Percentiles rank a stretch among this genome's conserved stretches.
Evolutionary conservation across 768 basidiomycete species (phyloP).

Genomic region (Boletus sensibilis): DNA sequence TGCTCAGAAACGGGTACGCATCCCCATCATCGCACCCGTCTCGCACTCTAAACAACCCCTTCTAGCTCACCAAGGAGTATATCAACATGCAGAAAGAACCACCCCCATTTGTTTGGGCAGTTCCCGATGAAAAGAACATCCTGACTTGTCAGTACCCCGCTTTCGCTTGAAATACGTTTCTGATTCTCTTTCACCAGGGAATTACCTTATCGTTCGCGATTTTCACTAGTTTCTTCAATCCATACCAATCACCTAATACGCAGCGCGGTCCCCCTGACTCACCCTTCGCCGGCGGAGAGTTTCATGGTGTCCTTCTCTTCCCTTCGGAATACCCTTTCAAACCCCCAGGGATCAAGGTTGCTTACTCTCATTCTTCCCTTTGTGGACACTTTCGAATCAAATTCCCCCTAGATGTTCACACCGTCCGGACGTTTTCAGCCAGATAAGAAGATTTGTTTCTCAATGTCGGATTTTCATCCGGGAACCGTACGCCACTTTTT

Average conservation of each 20-base stretch:
- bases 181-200: slow-evolving; percentile 58
- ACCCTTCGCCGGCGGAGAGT: slow-evolving; percentile 89
- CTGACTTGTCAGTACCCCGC: slow-evolving; percentile 69
- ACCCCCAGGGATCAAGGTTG: slow-evolving; percentile 93
- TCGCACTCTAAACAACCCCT: not conserved
- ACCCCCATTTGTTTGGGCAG: slow-evolving; percentile 94
- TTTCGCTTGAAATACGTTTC: slow-evolving; percentile 1
- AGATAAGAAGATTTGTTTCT: slow-evolving; percentile 96
- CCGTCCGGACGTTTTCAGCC: slow-evolving; percentile 89
- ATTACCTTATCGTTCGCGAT: slow-evolving; percentile 81
- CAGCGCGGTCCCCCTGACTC: slow-evolving; percentile 94
- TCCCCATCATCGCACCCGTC: slow-evolving; percentile 12
- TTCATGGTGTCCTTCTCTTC: slow-evolving; percentile 89
- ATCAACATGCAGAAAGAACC: slow-evolving; percentile 89
- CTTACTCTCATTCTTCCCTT: not conserved
- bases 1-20: slow-evolving; percentile 74
- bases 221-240: not conserved
- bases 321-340: slow-evolving; percentile 96
- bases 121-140: slow-evolving; percentile 97
- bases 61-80: slow-evolving; percentile 83
- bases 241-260: slow-evolving; percentile 5
- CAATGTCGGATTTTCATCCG: slow-evolving; percentile 95
- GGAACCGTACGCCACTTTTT: slow-evolving; percentile 62
- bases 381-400: slow-evolving; percentile 7
- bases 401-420: slow-evolving; percentile 72